Evolutionary conservation across 225 moss, liverwort and hornwort genomes (phyloP).

Genomic region (Polytrichum commune): DNA sequence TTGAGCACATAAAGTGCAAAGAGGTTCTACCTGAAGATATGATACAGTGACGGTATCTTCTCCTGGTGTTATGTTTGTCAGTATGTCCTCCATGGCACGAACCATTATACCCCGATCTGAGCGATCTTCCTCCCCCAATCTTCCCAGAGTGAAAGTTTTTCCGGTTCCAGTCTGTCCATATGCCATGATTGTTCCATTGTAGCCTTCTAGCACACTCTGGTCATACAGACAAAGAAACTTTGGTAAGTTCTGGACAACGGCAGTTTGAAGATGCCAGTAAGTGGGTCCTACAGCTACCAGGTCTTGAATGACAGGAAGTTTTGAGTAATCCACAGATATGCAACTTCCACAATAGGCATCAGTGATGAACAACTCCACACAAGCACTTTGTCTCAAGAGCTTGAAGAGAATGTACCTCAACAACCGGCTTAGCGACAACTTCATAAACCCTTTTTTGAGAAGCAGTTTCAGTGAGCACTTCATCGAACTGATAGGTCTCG

Average conservation of each 20-base stretch:
- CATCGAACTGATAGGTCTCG: conserved; percentile 68
- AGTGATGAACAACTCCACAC: no score
- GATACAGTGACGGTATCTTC: conserved; percentile 62
- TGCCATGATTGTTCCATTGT: conserved; percentile 71
- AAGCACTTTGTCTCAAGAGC: no score
- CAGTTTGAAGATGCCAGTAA: no score
- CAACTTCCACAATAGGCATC: no score
- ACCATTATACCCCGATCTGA: conserved; percentile 73
- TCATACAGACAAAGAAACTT: background rate
- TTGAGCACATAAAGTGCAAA: background rate
- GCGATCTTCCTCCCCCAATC: conserved; percentile 61
- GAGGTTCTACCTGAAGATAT: conserved; percentile 48
- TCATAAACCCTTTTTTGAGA: conserved; percentile 74
- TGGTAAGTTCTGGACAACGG: no score
- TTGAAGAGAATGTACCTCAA: conserved; percentile 32
- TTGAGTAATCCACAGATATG: no score
- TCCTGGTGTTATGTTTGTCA: conserved; percentile 44
- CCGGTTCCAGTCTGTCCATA: conserved; percentile 73
- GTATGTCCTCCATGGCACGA: conserved; percentile 68
- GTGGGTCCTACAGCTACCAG: no score
- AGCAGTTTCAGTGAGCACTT: conserved; percentile 61
- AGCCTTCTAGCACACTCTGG: conserved; percentile 67
- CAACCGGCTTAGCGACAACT: conserved; percentile 67
- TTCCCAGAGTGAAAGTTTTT: conserved; percentile 65
- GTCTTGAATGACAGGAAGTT: no score